Evolutionary conservation across 495 filamentous ascomycete genomes (phyloP).

Genomic region (Melanomma pulvis-pyrius): DNA sequence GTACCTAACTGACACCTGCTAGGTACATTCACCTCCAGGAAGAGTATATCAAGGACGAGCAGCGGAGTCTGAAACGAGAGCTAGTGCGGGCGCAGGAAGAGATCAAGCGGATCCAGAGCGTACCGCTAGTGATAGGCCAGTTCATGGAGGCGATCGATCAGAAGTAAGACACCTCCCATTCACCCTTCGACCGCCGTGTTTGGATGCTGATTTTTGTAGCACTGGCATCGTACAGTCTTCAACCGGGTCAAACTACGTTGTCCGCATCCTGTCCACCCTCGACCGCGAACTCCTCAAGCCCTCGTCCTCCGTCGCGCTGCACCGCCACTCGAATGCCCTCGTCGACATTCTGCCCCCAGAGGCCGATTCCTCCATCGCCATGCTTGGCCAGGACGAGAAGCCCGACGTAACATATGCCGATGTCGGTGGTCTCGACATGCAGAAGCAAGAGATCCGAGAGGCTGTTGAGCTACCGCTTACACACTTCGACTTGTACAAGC

Average conservation of each 20-base stretch:
- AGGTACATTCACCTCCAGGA: slow-evolving; percentile 97
- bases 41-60: slow-evolving; percentile 99
- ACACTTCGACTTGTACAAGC: slow-evolving; percentile 97
- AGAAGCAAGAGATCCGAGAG: slow-evolving; percentile 98
- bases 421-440: slow-evolving; percentile 98
- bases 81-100: slow-evolving; percentile 97
- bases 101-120: slow-evolving; percentile 98
- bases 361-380: slow-evolving; percentile 97
- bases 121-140: slow-evolving; percentile 96
- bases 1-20: slow-evolving; percentile 41
- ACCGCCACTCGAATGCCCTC: slow-evolving; percentile 96
- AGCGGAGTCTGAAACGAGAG: slow-evolving; percentile 95
- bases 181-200: no score
- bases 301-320: slow-evolving; percentile 93
- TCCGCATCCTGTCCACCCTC: slow-evolving; percentile 96
- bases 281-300: slow-evolving; percentile 97
- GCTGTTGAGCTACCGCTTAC: slow-evolving; percentile 95
- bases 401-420: slow-evolving; percentile 98
- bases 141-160: slow-evolving; percentile 99
- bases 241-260: slow-evolving; percentile 98
- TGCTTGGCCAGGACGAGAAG: slow-evolving; percentile 95
- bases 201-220: slow-evolving; percentile 50
- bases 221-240: slow-evolving; percentile 98
- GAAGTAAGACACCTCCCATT: slow-evolving; percentile 65
- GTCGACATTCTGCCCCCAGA: slow-evolving; percentile 98